These are phyloP conservation scores for Sarocladium strictum DNA, from an alignment of 2,329 filamentous ascomycete genomes.

Conservation along the genomic window DNA sequence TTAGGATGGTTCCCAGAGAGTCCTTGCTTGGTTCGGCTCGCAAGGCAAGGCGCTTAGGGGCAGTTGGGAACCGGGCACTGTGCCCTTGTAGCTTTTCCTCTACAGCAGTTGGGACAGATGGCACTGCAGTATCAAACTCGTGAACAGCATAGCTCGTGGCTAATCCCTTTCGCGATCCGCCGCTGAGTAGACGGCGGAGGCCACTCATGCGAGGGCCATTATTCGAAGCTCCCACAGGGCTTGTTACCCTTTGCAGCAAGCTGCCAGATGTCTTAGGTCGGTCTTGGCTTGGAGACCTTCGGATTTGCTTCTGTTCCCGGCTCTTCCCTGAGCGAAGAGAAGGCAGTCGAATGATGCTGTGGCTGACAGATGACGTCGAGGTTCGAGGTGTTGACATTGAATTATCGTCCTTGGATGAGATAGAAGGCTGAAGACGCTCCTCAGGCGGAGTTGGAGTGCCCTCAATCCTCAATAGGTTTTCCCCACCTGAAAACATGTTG, in stretches of 20 bases:
- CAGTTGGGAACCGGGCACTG: constrained; percentile 17
- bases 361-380: not conserved
- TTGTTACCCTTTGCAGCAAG: not conserved
- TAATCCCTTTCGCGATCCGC: not conserved
- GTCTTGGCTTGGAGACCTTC: constrained; percentile 10
- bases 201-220: not conserved
- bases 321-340: constrained; percentile 15
- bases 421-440: constrained; percentile 3
- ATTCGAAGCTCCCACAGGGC: not conserved
- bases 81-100: constrained; percentile 11
- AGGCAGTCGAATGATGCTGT: constrained; percentile 16
- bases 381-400: constrained; percentile 7
- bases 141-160: constrained; percentile 4
- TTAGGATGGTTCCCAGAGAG: constrained; percentile 43
- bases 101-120: constrained; percentile 11
- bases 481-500: not conserved
- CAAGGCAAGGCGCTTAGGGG: constrained; percentile 30
- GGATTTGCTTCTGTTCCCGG: constrained; percentile 12
- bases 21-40: constrained; percentile 38
- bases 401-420: constrained; percentile 4
- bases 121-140: constrained; percentile 3
- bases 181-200: constrained; percentile 1
- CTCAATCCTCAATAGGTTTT: not conserved
- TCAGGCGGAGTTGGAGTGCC: not conserved
- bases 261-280: not conserved